Evolutionary conservation across 2,329 filamentous ascomycete genomes (phyloP).

Genomic region (Shiraia bambusicola): DNA sequence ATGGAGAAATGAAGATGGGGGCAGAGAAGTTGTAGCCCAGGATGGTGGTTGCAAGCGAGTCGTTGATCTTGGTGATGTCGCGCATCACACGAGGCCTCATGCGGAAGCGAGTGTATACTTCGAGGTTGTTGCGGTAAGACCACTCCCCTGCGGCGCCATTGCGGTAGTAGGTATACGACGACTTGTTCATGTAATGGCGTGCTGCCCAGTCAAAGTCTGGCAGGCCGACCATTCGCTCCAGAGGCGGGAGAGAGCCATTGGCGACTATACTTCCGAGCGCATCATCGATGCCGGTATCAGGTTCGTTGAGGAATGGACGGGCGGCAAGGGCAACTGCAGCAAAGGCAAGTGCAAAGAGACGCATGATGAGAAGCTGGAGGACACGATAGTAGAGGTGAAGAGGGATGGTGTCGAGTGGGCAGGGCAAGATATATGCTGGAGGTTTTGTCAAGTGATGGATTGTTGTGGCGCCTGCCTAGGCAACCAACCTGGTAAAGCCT

Average conservation of each 20-base stretch:
- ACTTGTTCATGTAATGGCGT: constrained; percentile 49
- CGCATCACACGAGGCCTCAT: constrained; percentile 53
- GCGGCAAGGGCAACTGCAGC: constrained; percentile 32
- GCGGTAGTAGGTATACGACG: constrained; percentile 59
- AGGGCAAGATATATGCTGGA: background rate
- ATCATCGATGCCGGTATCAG: constrained; percentile 36
- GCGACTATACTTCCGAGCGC: constrained; percentile 18
- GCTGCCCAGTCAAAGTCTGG: constrained; percentile 59
- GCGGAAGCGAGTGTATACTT: constrained; percentile 54
- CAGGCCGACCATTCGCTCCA: constrained; percentile 52
- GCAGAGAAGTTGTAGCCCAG: constrained; percentile 56
- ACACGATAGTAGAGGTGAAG: background rate
- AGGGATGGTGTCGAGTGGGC: background rate
- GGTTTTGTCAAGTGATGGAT: too few species aligned
- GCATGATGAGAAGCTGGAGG: constrained; percentile 18
- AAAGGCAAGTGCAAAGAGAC: constrained; percentile 16
- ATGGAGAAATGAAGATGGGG: constrained; percentile 58
- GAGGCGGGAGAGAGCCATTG: constrained; percentile 45
- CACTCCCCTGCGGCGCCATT: constrained; percentile 59
- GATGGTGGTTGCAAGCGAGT: constrained; percentile 48
- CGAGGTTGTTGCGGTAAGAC: constrained; percentile 59
- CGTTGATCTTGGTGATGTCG: constrained; percentile 50
- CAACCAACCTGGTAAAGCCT: too few species aligned
- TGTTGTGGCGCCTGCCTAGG: too few species aligned
- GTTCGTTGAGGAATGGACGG: constrained; percentile 37